phyloP scores from a whole-genome alignment of 108 stramenopile species.

The Tribonema minus region DNA sequence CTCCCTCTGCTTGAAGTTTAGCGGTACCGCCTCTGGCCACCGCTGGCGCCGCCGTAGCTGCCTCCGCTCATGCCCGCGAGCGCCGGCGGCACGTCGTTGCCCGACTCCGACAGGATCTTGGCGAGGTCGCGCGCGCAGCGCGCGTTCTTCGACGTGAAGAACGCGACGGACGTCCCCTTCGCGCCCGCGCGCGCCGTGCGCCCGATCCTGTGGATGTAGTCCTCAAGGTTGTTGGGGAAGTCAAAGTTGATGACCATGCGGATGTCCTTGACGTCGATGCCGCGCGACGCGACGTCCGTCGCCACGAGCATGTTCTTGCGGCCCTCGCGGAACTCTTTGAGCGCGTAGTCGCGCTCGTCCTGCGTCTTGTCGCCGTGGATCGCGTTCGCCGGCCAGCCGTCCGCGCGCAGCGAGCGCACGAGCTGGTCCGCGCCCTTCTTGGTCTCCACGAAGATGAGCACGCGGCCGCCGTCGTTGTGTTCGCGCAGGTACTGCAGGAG shows the following conservation, averaged over 20 bases:
- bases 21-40: too few relatives aligned
- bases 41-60: too few relatives aligned
- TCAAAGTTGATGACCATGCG: slow-evolving; percentile 88
- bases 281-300: slow-evolving; percentile 98
- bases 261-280: slow-evolving; percentile 92
- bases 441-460: slow-evolving; percentile 95
- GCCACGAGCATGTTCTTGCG: slow-evolving; percentile 81
- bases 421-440: slow-evolving; percentile 90
- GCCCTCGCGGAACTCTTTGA: slow-evolving; percentile 86
- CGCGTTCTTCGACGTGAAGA: slow-evolving; percentile 84
- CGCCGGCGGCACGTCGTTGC: slow-evolving; percentile 56
- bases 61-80: too few relatives aligned
- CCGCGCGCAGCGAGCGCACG: slow-evolving; percentile 74
- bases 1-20: too few relatives aligned
- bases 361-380: slow-evolving; percentile 97
- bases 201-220: slow-evolving; percentile 97
- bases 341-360: slow-evolving; percentile 92
- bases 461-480: slow-evolving; percentile 12
- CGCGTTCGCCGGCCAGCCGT: slow-evolving; percentile 82
- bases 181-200: slow-evolving; percentile 98
- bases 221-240: slow-evolving; percentile 76
- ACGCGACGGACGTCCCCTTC: slow-evolving; percentile 82
- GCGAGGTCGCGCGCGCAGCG: slow-evolving; percentile 67
- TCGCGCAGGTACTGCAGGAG: slow-evolving; percentile 58
- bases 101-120: slow-evolving; percentile 55